Evolutionary conservation across 768 basidiomycete species (phyloP).

Genomic region (Russula brevipes): DNA sequence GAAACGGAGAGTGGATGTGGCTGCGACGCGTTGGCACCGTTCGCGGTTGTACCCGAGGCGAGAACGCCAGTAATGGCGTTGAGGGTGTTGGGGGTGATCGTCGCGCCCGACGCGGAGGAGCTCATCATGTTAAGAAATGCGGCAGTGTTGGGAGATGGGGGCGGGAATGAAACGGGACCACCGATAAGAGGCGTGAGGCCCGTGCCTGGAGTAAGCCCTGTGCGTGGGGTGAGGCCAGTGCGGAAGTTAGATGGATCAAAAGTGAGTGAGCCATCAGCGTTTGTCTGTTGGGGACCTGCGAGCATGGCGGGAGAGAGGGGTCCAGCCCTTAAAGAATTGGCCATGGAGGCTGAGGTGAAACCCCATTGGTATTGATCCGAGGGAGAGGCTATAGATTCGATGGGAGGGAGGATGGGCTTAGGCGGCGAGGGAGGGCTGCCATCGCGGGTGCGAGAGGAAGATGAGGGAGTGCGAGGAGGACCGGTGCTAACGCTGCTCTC

Average conservation of each 20-base stretch:
- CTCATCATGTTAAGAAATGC: constrained; percentile 92
- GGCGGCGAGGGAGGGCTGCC: constrained; percentile 34
- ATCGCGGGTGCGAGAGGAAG: constrained; percentile 25
- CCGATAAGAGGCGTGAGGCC: constrained; percentile 79
- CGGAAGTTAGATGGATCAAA: constrained; percentile 75
- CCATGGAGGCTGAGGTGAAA: constrained; percentile 50
- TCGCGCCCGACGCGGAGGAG: constrained; percentile 36
- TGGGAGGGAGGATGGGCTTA: constrained; percentile 75
- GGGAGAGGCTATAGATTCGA: constrained; percentile 72
- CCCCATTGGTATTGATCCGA: constrained; percentile 57
- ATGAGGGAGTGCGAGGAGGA: constrained; percentile 25
- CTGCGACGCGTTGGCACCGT: constrained; percentile 50
- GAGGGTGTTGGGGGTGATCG: constrained; percentile 64
- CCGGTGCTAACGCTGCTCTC: constrained; percentile 27
- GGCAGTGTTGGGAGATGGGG: constrained; percentile 82
- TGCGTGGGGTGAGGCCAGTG: constrained; percentile 82
- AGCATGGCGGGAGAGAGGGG: constrained; percentile 97
- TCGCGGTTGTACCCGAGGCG: constrained; percentile 50
- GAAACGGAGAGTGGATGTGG: constrained; percentile 37
- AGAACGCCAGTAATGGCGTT: constrained; percentile 78
- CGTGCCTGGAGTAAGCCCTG: constrained; percentile 81
- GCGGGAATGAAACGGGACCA: constrained; percentile 71
- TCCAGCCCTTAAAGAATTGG: constrained; percentile 82
- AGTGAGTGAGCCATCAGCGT: constrained; percentile 34
- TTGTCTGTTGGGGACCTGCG: constrained; percentile 66